A percentile compares a stretch with the other conserved stretches of the same genome.
These are phyloP conservation scores for Stromatinia cepivora DNA, from an alignment of 2,329 filamentous ascomycete species.

Conservation along the genomic window DNA sequence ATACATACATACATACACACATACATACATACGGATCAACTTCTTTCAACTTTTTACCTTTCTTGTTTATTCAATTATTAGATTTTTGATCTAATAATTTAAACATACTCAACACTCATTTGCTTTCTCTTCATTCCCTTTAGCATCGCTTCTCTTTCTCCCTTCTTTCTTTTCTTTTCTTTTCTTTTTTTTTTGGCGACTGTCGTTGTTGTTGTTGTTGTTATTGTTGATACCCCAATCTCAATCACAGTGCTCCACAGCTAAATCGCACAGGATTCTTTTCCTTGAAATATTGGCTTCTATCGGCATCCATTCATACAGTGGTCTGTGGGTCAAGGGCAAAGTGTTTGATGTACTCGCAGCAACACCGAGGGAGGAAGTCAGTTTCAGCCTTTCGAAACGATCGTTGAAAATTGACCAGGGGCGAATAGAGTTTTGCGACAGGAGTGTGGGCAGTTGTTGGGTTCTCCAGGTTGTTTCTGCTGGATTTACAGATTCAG, in stretches of 20 bases:
- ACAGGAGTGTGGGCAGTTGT: constrained; percentile 13
- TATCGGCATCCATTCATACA: constrained; percentile 2
- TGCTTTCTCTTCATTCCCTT: background rate
- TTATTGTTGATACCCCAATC: constrained; percentile 4
- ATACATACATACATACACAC: background rate
- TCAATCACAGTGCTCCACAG: background rate
- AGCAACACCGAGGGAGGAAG: constrained; percentile 10
- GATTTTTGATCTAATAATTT: no score
- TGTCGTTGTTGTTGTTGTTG: background rate
- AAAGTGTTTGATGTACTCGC: constrained; percentile 14
- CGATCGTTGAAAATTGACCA: background rate
- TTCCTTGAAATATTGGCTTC: constrained; percentile 16
- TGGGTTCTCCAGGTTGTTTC: constrained; percentile 15
- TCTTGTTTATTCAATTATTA: no score
- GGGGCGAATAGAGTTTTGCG: constrained; percentile 10
- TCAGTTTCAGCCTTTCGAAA: constrained; percentile 20
- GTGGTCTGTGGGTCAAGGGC: constrained; percentile 19
- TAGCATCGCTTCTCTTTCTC: background rate
- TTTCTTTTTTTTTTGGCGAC: background rate
- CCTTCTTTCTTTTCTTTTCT: background rate
- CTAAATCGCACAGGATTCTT: constrained; percentile 9
- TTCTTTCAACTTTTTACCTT: no score
- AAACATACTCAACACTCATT: background rate
- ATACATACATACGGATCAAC: background rate
- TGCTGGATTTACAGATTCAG: background rate